Evolutionary conservation across 2,329 filamentous ascomycete genomes (phyloP).

Genomic region (Exophiala alcalophila): DNA sequence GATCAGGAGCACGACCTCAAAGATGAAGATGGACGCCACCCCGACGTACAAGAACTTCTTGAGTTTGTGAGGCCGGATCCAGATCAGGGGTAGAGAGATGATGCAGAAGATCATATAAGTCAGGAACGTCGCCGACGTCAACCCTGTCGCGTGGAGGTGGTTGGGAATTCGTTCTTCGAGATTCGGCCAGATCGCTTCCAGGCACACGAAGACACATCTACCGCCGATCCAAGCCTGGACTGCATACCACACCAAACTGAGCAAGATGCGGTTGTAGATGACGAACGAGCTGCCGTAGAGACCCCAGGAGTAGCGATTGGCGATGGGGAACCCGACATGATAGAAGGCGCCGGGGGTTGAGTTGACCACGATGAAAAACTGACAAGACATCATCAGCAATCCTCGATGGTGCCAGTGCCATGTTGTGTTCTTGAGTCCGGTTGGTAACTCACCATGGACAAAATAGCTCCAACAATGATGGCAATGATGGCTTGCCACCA

Average conservation of each 20-base stretch:
- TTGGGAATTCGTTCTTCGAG: slow-evolving; percentile 44
- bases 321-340: slow-evolving; percentile 85
- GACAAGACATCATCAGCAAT: too few relatives aligned
- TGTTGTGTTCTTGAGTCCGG: too few relatives aligned
- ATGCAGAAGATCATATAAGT: slow-evolving; percentile 47
- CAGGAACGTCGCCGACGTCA: slow-evolving; percentile 45
- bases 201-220: slow-evolving; percentile 46
- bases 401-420: too few relatives aligned
- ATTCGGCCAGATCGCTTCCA: slow-evolving; percentile 47
- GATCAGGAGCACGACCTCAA: slow-evolving; percentile 38
- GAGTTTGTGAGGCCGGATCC: slow-evolving; percentile 46
- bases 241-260: slow-evolving; percentile 61
- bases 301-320: slow-evolving; percentile 70
- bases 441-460: slow-evolving; percentile 34
- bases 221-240: slow-evolving; percentile 53
- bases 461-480: slow-evolving; percentile 78
- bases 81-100: slow-evolving; percentile 45
- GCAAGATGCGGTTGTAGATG: slow-evolving; percentile 75
- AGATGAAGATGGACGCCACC: slow-evolving; percentile 41
- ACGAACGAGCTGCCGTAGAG: slow-evolving; percentile 89
- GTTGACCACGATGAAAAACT: slow-evolving; percentile 71
- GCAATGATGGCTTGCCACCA: slow-evolving; percentile 94
- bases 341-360: slow-evolving; percentile 83
- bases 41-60: slow-evolving; percentile 45
- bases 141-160: slow-evolving; percentile 34